Base-by-base conservation (phyloP, 169 alveolate species). In the Eimeria acervulina region DNA sequence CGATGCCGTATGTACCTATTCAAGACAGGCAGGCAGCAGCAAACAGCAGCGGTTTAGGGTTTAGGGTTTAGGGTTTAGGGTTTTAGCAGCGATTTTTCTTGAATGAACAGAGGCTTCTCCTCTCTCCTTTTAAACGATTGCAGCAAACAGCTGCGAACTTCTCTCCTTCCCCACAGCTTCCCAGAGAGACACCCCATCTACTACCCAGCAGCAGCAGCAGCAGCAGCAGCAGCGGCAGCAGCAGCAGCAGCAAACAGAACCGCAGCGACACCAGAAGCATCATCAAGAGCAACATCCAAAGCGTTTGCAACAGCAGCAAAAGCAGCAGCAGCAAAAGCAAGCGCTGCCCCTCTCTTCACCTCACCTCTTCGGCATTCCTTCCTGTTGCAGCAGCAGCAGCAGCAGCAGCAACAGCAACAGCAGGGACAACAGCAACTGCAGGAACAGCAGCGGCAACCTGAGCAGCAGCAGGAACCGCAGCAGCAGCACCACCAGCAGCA, bases 331-430 rank as follows among this genome's bases (percentile, higher is more conserved):
- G 83, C 83, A 72, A 10, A 19, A 72, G 83, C 40, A 72, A 42
- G 23, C 8, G 83, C 83, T 17, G 83, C 55, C 5, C 5, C 5
- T 47, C 44, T 5, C 5, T 33, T 2, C 47, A 72, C 23, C 47
- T 31, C 6, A n/a, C 83, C 15, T 72, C 36, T 72, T 19, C 83
- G 8, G 83, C 47, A 13, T 72, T 72, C 17, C 47, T 33, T 13
- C 83, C 89, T 23, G 87, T 63, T 6, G 42, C 59, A 36, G 21
- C 42, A 28, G 91, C 42, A 83, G 76, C 91, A 83, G 70, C 91
- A 51, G 76, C 89, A 42, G 89, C 66, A 42, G 89, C 66, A 19
- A 8, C 31, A 17, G 12, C 59, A 80, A 55, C 89, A 44, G 33
- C 63, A 26, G 31, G 36, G 44, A 28, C 66, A 80, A 63, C 89